These are phyloP conservation scores for Dactylellina drechsleri DNA, from an alignment of 2,329 filamentous ascomycete genomes.

Conservation along the genomic window DNA sequence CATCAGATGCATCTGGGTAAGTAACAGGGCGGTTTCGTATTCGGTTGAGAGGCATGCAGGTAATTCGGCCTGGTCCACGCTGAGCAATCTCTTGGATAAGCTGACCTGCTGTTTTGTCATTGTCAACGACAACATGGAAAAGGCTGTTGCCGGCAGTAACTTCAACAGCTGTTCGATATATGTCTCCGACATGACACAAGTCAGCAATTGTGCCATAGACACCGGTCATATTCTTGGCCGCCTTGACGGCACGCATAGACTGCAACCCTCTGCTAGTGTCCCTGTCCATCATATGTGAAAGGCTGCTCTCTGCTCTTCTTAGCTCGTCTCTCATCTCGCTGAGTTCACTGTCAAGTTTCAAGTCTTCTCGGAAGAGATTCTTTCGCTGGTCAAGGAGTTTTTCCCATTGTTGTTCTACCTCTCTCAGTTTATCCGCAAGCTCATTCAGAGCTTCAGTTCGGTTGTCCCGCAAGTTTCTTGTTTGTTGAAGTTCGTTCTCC, in stretches of 20 bases:
- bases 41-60: constrained; percentile 91
- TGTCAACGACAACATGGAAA: constrained; percentile 96
- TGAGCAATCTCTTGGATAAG: constrained; percentile 72
- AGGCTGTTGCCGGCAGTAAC: constrained; percentile 91
- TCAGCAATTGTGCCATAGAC: constrained; percentile 94
- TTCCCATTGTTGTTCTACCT: constrained; percentile 80
- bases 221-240: constrained; percentile 80
- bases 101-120: constrained; percentile 83
- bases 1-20: constrained; percentile 85
- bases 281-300: constrained; percentile 88
- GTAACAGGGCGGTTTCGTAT: constrained; percentile 76
- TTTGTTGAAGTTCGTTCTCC: constrained; percentile 75
- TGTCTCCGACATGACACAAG: constrained; percentile 84
- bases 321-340: constrained; percentile 79
- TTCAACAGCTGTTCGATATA: constrained; percentile 88
- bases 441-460: constrained; percentile 78
- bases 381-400: constrained; percentile 86
- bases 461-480: constrained; percentile 79
- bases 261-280: constrained; percentile 86
- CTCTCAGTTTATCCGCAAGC: constrained; percentile 77
- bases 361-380: constrained; percentile 86
- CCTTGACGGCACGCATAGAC: constrained; percentile 84
- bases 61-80: constrained; percentile 74
- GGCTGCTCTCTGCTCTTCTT: constrained; percentile 77
- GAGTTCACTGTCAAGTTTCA: constrained; percentile 82